Conservation (phyloP, 2,329 filamentous ascomycete genomes). For the Chalara sp. region DNA sequence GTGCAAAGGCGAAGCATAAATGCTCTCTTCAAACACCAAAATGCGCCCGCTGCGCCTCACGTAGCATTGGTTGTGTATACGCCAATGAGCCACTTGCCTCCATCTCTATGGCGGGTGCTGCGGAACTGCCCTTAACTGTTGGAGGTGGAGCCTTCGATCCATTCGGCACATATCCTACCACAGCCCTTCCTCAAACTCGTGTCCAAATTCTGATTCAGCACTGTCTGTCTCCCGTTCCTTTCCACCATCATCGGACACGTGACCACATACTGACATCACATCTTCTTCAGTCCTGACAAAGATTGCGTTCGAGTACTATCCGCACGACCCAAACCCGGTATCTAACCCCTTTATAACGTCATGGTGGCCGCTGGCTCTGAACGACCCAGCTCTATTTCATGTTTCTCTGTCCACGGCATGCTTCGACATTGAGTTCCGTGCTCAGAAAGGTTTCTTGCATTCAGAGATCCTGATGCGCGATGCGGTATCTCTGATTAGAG, state of each 20-base stretch:
- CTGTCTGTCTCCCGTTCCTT: constrained; percentile 33
- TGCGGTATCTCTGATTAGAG: constrained; percentile 44
- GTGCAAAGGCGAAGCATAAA: constrained; percentile 47
- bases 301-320: constrained; percentile 55
- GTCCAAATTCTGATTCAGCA: constrained; percentile 49
- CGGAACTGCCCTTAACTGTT: constrained; percentile 3
- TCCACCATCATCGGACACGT: background rate
- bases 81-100: constrained; percentile 43
- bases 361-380: constrained; percentile 52
- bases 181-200: constrained; percentile 41
- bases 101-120: background rate
- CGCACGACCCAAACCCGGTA: constrained; percentile 42
- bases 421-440: constrained; percentile 45
- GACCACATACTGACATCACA: constrained; percentile 8
- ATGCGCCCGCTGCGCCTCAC: constrained; percentile 48
- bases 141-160: constrained; percentile 35
- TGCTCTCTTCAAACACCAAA: constrained; percentile 47
- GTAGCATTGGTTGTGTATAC: constrained; percentile 41
- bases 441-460: constrained; percentile 43
- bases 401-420: constrained; percentile 53
- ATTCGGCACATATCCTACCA: constrained; percentile 49
- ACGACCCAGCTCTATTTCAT: constrained; percentile 50
- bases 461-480: constrained; percentile 52
- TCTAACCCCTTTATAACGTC: constrained; percentile 53
- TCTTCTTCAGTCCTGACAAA: constrained; percentile 42